Evolutionary conservation across 2,329 filamentous ascomycete genomes (phyloP).

Genomic region (Colletotrichum acutatum): DNA sequence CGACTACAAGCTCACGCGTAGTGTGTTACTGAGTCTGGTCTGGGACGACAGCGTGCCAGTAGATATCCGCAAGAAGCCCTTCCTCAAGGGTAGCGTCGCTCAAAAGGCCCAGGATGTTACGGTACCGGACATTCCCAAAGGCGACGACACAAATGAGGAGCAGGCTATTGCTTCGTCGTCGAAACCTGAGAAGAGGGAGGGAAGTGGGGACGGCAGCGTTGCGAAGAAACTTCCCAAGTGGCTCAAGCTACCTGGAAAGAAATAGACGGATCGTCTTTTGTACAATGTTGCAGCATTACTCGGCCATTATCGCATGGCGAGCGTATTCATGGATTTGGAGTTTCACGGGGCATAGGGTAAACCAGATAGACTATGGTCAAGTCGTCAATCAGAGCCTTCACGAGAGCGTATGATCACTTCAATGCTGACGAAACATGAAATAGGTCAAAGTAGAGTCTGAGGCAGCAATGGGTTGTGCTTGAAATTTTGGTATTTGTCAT

Average conservation of each 20-base stretch:
- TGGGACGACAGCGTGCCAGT: constrained; percentile 76
- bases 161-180: constrained; percentile 41
- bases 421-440: neutral
- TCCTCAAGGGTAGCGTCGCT: constrained; percentile 69
- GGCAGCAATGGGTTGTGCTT: constrained; percentile 24
- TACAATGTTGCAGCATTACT: constrained; percentile 10
- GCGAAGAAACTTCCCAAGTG: constrained; percentile 73
- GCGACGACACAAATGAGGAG: constrained; percentile 51
- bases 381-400: neutral
- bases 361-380: neutral
- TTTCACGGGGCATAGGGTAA: neutral
- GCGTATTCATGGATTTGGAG: neutral
- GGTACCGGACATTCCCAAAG: constrained; percentile 66
- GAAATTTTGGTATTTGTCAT: constrained; percentile 49
- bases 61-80: constrained; percentile 63
- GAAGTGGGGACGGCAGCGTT: constrained; percentile 46
- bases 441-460: neutral
- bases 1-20: constrained; percentile 75
- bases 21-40: constrained; percentile 79
- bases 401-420: neutral
- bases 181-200: constrained; percentile 49
- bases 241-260: constrained; percentile 78
- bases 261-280: constrained; percentile 57
- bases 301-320: neutral
- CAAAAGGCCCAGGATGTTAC: constrained; percentile 74